Evolutionary conservation across 2,329 filamentous ascomycete species (phyloP), one percentile per base, ranked within the genome.

Genomic region (Ophiocordyceps camponoti-saundersi): DNA sequence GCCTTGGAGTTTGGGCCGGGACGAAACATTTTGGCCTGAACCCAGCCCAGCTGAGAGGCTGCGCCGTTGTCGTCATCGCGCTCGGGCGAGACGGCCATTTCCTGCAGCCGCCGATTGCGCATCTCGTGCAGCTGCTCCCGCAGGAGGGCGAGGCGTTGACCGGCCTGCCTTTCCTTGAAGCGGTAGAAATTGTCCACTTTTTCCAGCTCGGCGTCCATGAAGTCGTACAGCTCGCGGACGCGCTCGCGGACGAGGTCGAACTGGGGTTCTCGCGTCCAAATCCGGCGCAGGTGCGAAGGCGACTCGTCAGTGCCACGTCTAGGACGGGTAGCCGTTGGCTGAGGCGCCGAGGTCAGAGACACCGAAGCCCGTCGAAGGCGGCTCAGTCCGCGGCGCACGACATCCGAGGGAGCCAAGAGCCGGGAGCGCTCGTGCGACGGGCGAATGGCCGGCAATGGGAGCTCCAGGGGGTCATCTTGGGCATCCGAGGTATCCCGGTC

Each of bases 171-270:
- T 59, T 98, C 92, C 59, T 95, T 95, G 53, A 77, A 67, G 54
- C 77, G 80, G 67, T 96, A 96, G 58, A 98, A 98, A 0, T 70
- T 65, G 59, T 98, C 89, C 12, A 98, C 86, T 64, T 96, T 98
- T n/a, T 80, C 72, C 15, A 98, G 69, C 64, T 98, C 84, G 11
- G 68, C 68, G 55, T 95, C 86, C 46, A 98, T 68, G 57, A 92
- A 98, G 0, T 70, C 65, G 61, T 89, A 90, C 59, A 98, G 96
- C 15, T 95, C 85, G n/a, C 73, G 75, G 61, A 94, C 81, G 18
- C 79, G 75, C 48, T 80, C 70, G 42, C 85, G 82, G 3, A 93
- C 71, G 39, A 85, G 73, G 41, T 79, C 73, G 23, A 74, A 58
- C 22, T 66, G 62, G 45, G 70, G 62, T 45, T 70, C 54, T 26